Evolutionary conservation across 106 monocot species (phyloP).

Genomic region (Acanthochlamys bracteata): DNA sequence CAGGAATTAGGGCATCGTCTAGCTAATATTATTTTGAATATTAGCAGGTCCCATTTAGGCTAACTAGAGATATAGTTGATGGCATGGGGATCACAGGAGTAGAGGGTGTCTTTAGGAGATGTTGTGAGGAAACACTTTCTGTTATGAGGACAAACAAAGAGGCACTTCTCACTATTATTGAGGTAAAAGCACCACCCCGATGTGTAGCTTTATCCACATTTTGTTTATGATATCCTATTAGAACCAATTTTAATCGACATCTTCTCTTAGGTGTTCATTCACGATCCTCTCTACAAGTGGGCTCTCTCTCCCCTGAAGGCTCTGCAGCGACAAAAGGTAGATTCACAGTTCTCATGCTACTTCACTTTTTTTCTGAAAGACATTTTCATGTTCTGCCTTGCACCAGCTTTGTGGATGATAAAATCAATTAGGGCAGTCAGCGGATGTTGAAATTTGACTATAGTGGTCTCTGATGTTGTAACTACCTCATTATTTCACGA

Average conservation of each 20-base stretch:
- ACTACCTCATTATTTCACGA: too few relatives aligned
- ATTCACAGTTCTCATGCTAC: background rate
- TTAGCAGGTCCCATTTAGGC: conserved; percentile 82
- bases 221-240: too few relatives aligned
- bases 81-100: conserved; percentile 96
- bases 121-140: conserved; percentile 91
- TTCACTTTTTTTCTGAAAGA: too few relatives aligned
- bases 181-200: conserved; percentile 53
- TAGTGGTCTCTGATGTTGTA: too few relatives aligned
- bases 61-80: conserved; percentile 91
- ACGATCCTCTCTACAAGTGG: conserved; percentile 99
- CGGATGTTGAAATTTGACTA: too few relatives aligned
- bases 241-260: too few relatives aligned
- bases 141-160: conserved; percentile 98
- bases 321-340: conserved; percentile 89
- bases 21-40: background rate
- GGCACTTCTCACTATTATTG: conserved; percentile 86
- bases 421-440: too few relatives aligned
- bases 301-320: conserved; percentile 96
- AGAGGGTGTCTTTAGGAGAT: conserved; percentile 92
- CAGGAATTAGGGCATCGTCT: too few relatives aligned
- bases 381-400: too few relatives aligned
- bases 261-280: conserved; percentile 79
- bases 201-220: too few relatives aligned
- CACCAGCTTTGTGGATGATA: too few relatives aligned